Conservation (phyloP, 805 yeast species). For the Kodamaea kaohsiungensis region DNA sequence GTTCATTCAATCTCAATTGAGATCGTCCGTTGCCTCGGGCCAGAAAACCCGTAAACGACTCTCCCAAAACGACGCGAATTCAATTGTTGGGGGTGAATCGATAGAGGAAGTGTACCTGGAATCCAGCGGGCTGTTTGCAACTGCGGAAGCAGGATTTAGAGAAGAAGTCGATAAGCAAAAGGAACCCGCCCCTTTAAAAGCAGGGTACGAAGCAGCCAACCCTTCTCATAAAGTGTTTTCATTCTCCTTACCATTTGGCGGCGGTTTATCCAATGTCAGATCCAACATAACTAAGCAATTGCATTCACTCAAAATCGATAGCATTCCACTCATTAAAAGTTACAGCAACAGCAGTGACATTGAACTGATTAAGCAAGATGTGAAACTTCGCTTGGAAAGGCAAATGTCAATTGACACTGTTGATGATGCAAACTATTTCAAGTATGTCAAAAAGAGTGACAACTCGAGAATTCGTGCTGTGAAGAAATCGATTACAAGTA, state of each 20-base stretch:
- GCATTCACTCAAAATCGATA: slow-evolving; percentile 18
- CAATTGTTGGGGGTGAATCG: slow-evolving; percentile 54
- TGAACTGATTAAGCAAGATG: slow-evolving; percentile 26
- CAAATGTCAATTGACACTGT: slow-evolving; percentile 59
- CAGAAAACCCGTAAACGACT: slow-evolving; percentile 11
- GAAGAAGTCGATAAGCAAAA: neutral
- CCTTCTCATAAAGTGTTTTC: slow-evolving; percentile 46
- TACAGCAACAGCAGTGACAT: slow-evolving; percentile 13
- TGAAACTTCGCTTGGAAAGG: slow-evolving; percentile 46
- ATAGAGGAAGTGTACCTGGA: slow-evolving; percentile 16
- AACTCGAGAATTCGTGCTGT: slow-evolving; percentile 72
- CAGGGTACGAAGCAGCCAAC: neutral
- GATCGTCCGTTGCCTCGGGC: neutral
- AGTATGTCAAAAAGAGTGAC: slow-evolving; percentile 56
- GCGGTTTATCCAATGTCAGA: slow-evolving; percentile 29
- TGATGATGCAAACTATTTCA: slow-evolving; percentile 63
- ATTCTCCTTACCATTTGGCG: slow-evolving; percentile 61
- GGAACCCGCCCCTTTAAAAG: neutral
- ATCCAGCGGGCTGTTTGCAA: neutral
- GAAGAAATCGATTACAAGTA: slow-evolving; percentile 58
- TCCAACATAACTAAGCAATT: slow-evolving; percentile 27
- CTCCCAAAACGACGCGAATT: slow-evolving; percentile 39
- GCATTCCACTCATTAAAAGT: slow-evolving; percentile 20
- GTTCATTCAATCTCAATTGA: neutral
- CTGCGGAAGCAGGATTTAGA: neutral